These are phyloP conservation scores for Durotheca rogersii DNA, from an alignment of 495 filamentous ascomycete species.

Conservation along the genomic window DNA sequence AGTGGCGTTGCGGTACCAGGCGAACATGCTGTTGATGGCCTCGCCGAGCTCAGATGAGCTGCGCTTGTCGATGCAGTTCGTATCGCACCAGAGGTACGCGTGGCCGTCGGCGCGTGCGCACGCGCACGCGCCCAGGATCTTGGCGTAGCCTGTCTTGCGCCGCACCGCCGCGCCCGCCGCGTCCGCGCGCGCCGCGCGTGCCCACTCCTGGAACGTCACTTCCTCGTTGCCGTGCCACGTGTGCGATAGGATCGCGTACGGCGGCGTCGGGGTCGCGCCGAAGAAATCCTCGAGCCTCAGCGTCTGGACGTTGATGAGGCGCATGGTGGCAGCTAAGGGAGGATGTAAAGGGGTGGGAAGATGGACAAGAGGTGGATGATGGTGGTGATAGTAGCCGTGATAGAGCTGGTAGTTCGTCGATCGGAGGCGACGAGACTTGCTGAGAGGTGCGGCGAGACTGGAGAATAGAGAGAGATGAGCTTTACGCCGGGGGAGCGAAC, in stretches of 20 bases:
- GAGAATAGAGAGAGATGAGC: not conserved
- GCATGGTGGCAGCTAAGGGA: constrained; percentile 38
- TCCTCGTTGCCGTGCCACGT: constrained; percentile 45
- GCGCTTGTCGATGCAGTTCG: constrained; percentile 47
- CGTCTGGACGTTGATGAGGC: constrained; percentile 45
- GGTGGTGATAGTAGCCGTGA: not conserved
- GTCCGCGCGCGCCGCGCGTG: not conserved
- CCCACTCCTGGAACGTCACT: constrained; percentile 42
- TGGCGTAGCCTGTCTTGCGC: constrained; percentile 26
- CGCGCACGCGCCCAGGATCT: constrained; percentile 31
- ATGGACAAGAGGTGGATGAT: not conserved
- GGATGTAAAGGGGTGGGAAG: not conserved
- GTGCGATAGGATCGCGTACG: constrained; percentile 50
- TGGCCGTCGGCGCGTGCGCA: constrained; percentile 18
- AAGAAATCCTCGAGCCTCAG: constrained; percentile 41
- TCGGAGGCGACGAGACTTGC: no score
- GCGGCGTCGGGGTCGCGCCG: constrained; percentile 23
- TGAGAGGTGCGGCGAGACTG: not conserved
- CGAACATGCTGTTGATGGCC: constrained; percentile 45
- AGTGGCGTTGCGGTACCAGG: constrained; percentile 37
- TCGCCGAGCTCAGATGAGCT: constrained; percentile 44
- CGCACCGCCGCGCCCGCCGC: constrained; percentile 4
- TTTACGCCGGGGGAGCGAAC: not conserved
- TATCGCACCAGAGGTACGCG: constrained; percentile 42
- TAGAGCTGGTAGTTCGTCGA: no score